Evolutionary conservation across 108 stramenopile genomes (phyloP).

Genomic region (Cyclostephanos invisitatus): DNA sequence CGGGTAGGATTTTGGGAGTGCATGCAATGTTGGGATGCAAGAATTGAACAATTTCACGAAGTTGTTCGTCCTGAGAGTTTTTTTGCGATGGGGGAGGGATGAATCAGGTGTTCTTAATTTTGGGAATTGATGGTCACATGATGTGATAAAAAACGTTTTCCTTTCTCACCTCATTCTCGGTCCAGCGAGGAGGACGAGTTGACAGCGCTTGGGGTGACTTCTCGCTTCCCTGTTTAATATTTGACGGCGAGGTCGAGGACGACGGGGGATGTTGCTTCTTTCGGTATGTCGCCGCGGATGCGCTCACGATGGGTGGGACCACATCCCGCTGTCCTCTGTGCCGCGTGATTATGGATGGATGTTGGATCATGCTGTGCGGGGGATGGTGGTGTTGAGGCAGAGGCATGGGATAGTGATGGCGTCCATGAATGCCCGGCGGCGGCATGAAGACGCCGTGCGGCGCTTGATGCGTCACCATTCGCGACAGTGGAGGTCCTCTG

Average conservation of each 20-base stretch:
- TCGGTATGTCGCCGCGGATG: not conserved
- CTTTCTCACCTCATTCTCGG: conserved; percentile 31
- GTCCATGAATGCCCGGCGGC: not conserved
- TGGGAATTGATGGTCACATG: no score
- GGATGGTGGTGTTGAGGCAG: not conserved
- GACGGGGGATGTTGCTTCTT: not conserved
- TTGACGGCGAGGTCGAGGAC: not conserved
- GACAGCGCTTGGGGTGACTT: conserved; percentile 24
- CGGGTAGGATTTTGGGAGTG: conserved; percentile 4
- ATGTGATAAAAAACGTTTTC: not conserved
- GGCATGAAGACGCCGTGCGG: conserved; percentile 2
- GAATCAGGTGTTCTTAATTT: not conserved
- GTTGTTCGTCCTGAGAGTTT: conserved; percentile 26
- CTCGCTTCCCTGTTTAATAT: not conserved
- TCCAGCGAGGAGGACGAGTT: conserved; percentile 40
- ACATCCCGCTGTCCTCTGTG: not conserved
- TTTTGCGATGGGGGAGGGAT: not conserved
- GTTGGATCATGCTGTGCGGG: not conserved
- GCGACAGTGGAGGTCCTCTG: not conserved
- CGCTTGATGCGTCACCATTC: not conserved
- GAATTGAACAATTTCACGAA: conserved; percentile 20
- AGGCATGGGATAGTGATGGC: conserved; percentile 9
- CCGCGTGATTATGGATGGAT: conserved; percentile 1
- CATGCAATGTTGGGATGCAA: conserved; percentile 17
- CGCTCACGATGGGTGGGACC: conserved; percentile 5